Base-by-base conservation (phyloP, 116 monocot species). In the Cymodocea nodosa region DNA sequence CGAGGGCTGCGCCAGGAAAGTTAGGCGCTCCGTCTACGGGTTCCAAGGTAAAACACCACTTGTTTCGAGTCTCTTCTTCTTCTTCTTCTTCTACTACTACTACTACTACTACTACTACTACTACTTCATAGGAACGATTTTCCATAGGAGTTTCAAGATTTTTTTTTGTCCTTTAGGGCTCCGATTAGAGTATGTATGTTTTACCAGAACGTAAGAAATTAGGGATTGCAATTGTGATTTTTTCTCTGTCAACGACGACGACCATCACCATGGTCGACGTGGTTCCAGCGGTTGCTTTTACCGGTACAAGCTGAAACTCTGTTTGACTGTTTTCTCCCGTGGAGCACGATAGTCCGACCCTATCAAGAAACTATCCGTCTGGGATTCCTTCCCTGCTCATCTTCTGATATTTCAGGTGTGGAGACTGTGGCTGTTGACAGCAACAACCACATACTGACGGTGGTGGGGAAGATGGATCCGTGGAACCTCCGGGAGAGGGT, bases 1-100 rank as follows among this genome's bases (percentile, higher is more conserved):
- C 65, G 82, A 87, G 62, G 92, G 92, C 23, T 92, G 92, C 66
- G 84, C 92, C 12, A 76, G 78, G 60, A 92, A 87, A 60, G 84
- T 92, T 62, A 73, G 65, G 71, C 68, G 80, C 9, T 78, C 75
- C 48, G 73, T 87, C 54, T 78, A 65, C 25, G 80, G 78, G 8
- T 79, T 87, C 30, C 75, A 80, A 74, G 92, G 92, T 87, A 73
- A 8, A 12, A 17, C n/a, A 22, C 17, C 7, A 4, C 23, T 22
- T 15, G 23, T 15, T 50, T 51, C 24, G 15, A 50, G 0, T 17
- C 39, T 64, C 50, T 64, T 5, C 18, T 62, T 62, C 16, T 10
- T 64, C 3, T 24, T n/a, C n/a, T n/a, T n/a, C n/a, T n/a, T n/a
- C 50, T 15, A 2, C 5, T 51, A 25, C 8, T 23, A 15, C 39